Evolutionary conservation across 441 rosid genomes (phyloP), one percentile per base, ranked within the genome.

Genomic region (Gossypium gossypioides): DNA sequence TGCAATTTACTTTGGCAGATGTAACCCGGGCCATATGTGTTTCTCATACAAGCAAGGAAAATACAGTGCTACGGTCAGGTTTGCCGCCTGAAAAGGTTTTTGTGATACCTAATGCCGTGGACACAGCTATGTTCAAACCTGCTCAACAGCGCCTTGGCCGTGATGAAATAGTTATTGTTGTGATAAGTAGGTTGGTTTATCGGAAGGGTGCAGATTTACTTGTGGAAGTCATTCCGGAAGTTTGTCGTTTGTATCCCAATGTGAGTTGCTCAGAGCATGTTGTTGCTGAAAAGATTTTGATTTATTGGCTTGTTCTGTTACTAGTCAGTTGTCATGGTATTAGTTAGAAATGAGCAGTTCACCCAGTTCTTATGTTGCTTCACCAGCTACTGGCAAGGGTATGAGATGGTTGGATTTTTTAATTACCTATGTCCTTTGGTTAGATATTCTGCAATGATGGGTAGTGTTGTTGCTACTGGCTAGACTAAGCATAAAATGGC

Each of bases 201-300:
- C 85, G 98, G 48, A 92, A 92, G 78, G 97, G 99, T 72, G 97
- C 96, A 9, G 99, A 95, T 86, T 86, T 95, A 77, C 96, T 95
- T 9, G 95, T 95, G 74, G 97, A 92, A 84, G 97, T 95, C 77
- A 92, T 95, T 83, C 99, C 97, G 2, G 87, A 91, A 84, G 92
- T 95, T 13, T 92, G 96, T 78, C 87, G 73, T 54, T 74, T 84
- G 77, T 84, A 78, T 79, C 93, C 95, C 37, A 82, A 88, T 81
- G 99, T 95, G 84, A 86, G 97, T 83, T 79, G 18, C 68, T 54
- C 32, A 13, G 1, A 29, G 22, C 60, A 18, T 59, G 40, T 15
- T 62, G 3, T 48, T 59, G 24, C 46, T 70, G 66, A 34, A 48
- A 58, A 8, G 68, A 44, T 60, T 50, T 24, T 15, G n/a, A 34